Evolutionary conservation across 1,284 basidiomycete species (phyloP).

Genomic region (Cryptococcus maquisensis): DNA sequence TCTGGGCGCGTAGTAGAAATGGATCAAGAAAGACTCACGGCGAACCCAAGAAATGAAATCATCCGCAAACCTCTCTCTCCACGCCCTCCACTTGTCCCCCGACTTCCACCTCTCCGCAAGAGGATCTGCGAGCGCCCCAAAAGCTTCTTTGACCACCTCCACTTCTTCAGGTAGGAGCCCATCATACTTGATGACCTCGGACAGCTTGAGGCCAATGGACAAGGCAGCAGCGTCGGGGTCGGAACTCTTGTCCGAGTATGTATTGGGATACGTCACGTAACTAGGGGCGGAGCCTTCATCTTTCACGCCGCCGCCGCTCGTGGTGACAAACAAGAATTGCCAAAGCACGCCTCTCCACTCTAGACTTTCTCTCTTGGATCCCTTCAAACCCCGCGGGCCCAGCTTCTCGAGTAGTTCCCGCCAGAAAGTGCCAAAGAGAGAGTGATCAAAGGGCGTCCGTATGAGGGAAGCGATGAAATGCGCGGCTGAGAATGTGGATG

Average conservation of each 20-base stretch:
- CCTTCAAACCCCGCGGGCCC: too few species aligned
- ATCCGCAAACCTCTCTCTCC: conserved; percentile 3
- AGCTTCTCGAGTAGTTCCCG: too few species aligned
- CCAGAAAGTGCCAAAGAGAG: background rate
- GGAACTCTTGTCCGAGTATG: conserved; percentile 2
- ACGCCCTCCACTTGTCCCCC: conserved; percentile 5
- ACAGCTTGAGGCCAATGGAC: background rate
- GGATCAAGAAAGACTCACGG: conserved; percentile 1
- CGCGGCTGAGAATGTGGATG: conserved; percentile 1
- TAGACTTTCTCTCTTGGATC: too few species aligned
- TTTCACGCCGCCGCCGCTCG: background rate
- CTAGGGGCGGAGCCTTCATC: background rate
- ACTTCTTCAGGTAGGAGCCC: background rate
- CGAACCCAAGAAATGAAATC: background rate
- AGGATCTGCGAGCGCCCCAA: conserved; percentile 13
- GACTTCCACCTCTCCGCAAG: background rate
- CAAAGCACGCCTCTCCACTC: background rate
- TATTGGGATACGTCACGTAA: background rate
- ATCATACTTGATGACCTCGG: background rate
- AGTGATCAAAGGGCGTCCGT: background rate
- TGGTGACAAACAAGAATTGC: background rate
- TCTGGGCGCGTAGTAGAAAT: background rate
- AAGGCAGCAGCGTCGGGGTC: background rate
- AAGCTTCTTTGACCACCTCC: background rate
- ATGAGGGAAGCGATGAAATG: background rate